Evolutionary conservation across 768 basidiomycete species (phyloP).

Genomic region (Boletus speciosus): DNA sequence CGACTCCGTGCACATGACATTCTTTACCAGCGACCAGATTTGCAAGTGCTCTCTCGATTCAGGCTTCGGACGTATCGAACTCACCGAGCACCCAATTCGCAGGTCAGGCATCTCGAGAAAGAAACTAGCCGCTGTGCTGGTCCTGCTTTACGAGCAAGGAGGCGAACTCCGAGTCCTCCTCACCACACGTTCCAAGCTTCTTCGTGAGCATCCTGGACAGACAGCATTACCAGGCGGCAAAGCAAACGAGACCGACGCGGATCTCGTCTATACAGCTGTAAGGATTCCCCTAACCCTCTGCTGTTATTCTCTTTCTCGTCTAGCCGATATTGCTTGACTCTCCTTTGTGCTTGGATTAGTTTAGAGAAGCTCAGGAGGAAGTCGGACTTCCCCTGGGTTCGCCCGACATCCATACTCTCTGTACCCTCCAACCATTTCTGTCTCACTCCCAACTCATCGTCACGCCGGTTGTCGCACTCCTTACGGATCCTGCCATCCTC

Average conservation of each 20-base stretch:
- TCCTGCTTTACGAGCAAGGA: constrained; percentile 71
- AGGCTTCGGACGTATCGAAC: background rate
- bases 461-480: constrained; percentile 72
- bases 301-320: background rate
- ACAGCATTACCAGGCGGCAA: constrained; percentile 85
- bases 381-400: constrained; percentile 61
- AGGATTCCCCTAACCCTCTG: constrained; percentile 25
- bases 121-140: constrained; percentile 72
- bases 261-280: constrained; percentile 73
- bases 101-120: constrained; percentile 35
- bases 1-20: constrained; percentile 34
- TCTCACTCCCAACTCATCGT: constrained; percentile 69
- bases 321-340: background rate
- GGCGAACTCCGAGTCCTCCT: constrained; percentile 71
- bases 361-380: constrained; percentile 84
- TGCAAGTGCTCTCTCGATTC: constrained; percentile 42
- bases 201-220: constrained; percentile 75
- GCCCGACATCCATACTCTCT: constrained; percentile 57
- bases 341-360: constrained; percentile 38
- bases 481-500: constrained; percentile 53
- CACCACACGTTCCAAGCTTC: constrained; percentile 77
- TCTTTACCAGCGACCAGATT: constrained; percentile 38
- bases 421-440: constrained; percentile 61
- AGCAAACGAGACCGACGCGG: constrained; percentile 60
- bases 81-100: background rate